phyloP scores from a whole-genome alignment of 768 basidiomycete species.

The Tubosaeta sp. region DNA sequence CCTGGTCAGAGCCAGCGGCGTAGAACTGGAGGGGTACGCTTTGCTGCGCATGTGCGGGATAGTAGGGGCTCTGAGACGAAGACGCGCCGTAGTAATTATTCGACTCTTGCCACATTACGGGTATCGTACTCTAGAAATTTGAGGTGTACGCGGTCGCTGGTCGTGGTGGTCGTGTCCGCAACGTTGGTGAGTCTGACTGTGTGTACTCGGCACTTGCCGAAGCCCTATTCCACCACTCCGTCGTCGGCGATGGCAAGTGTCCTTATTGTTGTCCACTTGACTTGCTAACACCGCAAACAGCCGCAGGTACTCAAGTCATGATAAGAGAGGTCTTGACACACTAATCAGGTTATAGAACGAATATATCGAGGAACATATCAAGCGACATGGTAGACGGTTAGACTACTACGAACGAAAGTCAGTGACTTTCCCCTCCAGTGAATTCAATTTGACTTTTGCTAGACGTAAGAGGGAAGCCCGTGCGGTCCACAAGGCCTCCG shows the following conservation, averaged over 20 bases:
- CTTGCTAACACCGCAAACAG: conserved; percentile 34
- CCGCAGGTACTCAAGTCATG: conserved; percentile 52
- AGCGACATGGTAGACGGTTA: conserved; percentile 91
- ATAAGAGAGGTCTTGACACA: background rate
- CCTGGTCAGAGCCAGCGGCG: conserved; percentile 54
- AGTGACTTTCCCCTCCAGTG: conserved; percentile 26
- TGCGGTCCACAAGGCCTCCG: conserved; percentile 71
- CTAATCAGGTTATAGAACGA: conserved; percentile 67
- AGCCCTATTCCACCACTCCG: background rate
- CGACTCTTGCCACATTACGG: conserved; percentile 73
- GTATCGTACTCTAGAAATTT: background rate
- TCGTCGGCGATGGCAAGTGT: conserved; percentile 27
- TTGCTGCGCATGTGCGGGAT: conserved; percentile 43
- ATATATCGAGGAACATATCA: conserved; percentile 98
- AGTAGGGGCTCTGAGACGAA: conserved; percentile 57
- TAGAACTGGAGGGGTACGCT: conserved; percentile 75
- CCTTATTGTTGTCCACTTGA: background rate
- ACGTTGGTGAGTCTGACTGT: background rate
- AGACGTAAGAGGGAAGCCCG: conserved; percentile 85
- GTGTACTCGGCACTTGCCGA: conserved; percentile 29
- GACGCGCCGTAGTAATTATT: conserved; percentile 53
- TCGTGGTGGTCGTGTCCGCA: conserved; percentile 12
- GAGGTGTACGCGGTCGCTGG: conserved; percentile 1
- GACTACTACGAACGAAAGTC: conserved; percentile 96
- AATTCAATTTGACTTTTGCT: background rate